A percentile compares a stretch with the other conserved stretches of the same genome.
Evolutionary conservation across 441 rosid genomes (phyloP).

Genomic region (Pelargonium australe): DNA sequence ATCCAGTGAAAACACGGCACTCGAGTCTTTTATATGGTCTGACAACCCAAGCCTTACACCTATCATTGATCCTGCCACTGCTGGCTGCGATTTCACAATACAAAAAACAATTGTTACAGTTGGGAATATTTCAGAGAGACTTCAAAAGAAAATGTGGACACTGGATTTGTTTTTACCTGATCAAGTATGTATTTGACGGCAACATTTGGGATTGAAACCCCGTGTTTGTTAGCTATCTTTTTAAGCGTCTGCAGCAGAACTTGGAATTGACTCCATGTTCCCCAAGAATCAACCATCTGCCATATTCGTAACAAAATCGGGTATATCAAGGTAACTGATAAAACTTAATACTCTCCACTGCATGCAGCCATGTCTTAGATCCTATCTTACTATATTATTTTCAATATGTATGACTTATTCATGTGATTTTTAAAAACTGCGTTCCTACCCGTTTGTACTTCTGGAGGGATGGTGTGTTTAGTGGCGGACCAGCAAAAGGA

Average conservation of each 20-base stretch:
- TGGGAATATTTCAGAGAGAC: not conserved
- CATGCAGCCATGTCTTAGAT: not conserved
- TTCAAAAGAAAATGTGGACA: not conserved
- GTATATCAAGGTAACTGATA: not conserved
- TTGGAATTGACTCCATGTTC: slow-evolving; percentile 93
- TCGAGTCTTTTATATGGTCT: slow-evolving; percentile 67
- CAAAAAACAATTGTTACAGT: slow-evolving; percentile 1
- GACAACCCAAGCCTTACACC: slow-evolving; percentile 35
- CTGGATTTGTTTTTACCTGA: slow-evolving; percentile 39
- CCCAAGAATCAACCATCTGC: slow-evolving; percentile 98
- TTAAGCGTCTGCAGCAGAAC: slow-evolving; percentile 64
- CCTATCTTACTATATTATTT: not conserved
- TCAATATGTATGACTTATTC: not conserved
- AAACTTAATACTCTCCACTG: not conserved
- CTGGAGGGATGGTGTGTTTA: slow-evolving; percentile 83
- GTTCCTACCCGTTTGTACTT: slow-evolving; percentile 74
- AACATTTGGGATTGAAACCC: slow-evolving; percentile 78
- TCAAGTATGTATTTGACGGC: slow-evolving; percentile 81
- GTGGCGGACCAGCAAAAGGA: slow-evolving; percentile 76
- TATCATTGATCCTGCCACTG: slow-evolving; percentile 29
- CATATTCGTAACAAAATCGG: slow-evolving; percentile 10
- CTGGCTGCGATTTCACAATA: slow-evolving; percentile 23
- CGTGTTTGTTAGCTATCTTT: slow-evolving; percentile 65
- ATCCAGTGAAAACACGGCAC: slow-evolving; percentile 58
- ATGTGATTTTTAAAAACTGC: not conserved